Evolutionary conservation across 2,329 filamentous ascomycete species (phyloP).

Genomic region (Aureobasidium leucospermi): DNA sequence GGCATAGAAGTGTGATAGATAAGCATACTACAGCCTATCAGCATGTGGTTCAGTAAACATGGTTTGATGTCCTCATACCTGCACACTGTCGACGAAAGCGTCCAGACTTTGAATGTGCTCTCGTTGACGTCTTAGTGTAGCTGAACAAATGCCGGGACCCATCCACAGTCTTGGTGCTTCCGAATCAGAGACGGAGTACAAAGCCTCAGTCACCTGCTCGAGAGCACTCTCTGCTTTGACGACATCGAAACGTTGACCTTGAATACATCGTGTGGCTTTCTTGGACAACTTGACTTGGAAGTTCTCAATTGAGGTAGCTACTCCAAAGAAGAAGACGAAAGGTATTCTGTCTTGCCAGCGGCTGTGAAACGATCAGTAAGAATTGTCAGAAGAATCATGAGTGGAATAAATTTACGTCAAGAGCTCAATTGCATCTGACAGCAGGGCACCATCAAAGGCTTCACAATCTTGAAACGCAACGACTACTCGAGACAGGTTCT

Average conservation of each 20-base stretch:
- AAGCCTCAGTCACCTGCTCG: conserved; percentile 63
- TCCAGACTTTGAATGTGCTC: conserved; percentile 73
- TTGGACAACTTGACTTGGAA: conserved; percentile 68
- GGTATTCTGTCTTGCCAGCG: conserved; percentile 69
- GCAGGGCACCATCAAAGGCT: conserved; percentile 65
- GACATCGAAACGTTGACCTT: conserved; percentile 69
- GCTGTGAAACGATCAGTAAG: conserved; percentile 24
- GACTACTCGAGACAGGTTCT: conserved; percentile 53
- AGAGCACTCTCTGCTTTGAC: conserved; percentile 65
- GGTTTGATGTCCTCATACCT: conserved; percentile 40
- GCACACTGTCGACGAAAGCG: conserved; percentile 61
- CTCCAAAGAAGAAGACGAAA: conserved; percentile 69
- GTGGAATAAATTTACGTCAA: conserved; percentile 47
- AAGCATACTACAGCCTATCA: conserved; percentile 55
- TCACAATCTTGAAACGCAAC: conserved; percentile 76
- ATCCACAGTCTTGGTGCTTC: conserved; percentile 48
- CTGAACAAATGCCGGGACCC: conserved; percentile 55
- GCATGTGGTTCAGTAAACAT: background rate
- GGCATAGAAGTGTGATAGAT: conserved; percentile 81
- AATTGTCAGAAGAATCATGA: background rate
- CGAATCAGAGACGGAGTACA: conserved; percentile 46
- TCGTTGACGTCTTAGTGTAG: conserved; percentile 62
- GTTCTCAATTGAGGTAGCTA: conserved; percentile 74
- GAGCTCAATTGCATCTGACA: conserved; percentile 63
- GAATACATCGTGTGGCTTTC: conserved; percentile 57